Percentiles rank a stretch among this genome's conserved stretches.
These are phyloP conservation scores for Globisporangium nagaii DNA, from an alignment of 352 stramenopile species.

Conservation along the genomic window DNA sequence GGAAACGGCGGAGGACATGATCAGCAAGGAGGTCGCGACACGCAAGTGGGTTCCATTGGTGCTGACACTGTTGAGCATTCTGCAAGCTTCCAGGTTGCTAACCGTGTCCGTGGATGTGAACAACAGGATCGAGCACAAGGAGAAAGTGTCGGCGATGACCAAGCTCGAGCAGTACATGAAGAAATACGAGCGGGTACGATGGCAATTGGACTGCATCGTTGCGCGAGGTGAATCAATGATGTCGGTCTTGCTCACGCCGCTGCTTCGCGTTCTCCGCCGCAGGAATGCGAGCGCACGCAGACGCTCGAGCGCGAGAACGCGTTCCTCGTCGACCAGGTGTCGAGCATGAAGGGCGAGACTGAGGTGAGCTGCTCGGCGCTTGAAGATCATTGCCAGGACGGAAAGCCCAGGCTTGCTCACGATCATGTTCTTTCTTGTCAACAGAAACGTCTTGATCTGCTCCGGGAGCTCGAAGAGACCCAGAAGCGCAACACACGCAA, in stretches of 20 bases:
- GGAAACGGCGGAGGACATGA: constrained; percentile 61
- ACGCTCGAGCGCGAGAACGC: constrained; percentile 63
- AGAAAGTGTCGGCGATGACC: constrained; percentile 52
- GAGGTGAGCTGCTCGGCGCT: constrained; percentile 22
- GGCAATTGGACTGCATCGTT: too few relatives aligned
- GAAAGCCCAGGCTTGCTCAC: neutral
- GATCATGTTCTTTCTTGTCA: neutral
- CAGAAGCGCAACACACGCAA: constrained; percentile 63
- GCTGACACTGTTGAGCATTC: neutral
- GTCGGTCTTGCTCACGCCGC: neutral
- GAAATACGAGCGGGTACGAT: constrained; percentile 61
- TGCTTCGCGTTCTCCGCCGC: neutral
- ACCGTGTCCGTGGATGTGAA: neutral
- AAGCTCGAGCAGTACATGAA: constrained; percentile 79
- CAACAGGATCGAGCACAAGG: constrained; percentile 56
- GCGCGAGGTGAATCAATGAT: too few relatives aligned
- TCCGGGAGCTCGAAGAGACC: constrained; percentile 62
- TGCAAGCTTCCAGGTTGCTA: neutral
- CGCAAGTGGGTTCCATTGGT: constrained; percentile 60
- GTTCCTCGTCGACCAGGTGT: constrained; percentile 66
- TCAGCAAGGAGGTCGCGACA: constrained; percentile 41
- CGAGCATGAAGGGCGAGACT: constrained; percentile 64
- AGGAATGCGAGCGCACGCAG: constrained; percentile 54
- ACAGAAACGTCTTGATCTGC: constrained; percentile 60
- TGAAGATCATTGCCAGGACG: neutral